These are phyloP conservation scores for Entrophospora sp. DNA, from an alignment of 192 early-diverging fungal species.

Conservation along the genomic window DNA sequence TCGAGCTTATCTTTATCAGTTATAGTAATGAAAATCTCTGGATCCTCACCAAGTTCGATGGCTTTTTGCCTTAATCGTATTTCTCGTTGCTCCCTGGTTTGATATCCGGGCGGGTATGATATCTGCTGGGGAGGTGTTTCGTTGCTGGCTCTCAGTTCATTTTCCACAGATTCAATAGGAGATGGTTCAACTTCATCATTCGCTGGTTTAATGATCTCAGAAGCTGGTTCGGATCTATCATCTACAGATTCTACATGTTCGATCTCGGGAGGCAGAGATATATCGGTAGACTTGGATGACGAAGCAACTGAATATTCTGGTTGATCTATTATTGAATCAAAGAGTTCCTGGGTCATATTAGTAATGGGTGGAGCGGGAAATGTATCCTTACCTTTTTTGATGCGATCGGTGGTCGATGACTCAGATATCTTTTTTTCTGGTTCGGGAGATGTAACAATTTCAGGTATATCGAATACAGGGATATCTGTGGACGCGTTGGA, in stretches of 20 bases:
- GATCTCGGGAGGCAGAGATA: neutral
- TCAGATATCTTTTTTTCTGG: neutral
- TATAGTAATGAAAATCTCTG: too few relatives aligned
- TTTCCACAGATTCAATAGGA: neutral
- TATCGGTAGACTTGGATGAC: conserved; percentile 1
- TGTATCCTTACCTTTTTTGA: neutral
- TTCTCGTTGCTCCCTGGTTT: neutral
- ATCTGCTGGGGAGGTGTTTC: neutral
- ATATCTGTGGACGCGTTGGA: neutral
- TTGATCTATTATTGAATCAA: conserved; percentile 5
- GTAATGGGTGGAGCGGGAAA: neutral
- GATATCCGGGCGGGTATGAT: neutral
- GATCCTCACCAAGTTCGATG: neutral
- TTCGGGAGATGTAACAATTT: neutral
- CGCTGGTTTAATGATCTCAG: neutral
- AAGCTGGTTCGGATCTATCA: neutral
- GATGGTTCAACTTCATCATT: neutral
- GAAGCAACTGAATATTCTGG: conserved; percentile 1
- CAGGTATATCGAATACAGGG: conserved; percentile 15
- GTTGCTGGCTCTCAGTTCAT: neutral
- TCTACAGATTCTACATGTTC: conserved; percentile 1
- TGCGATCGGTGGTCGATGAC: neutral
- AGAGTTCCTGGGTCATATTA: conserved; percentile 1
- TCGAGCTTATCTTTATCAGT: too few relatives aligned
- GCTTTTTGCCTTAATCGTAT: neutral